These are phyloP conservation scores for Jaapia argillacea DNA, from an alignment of 768 basidiomycete species.

Conservation along the genomic window DNA sequence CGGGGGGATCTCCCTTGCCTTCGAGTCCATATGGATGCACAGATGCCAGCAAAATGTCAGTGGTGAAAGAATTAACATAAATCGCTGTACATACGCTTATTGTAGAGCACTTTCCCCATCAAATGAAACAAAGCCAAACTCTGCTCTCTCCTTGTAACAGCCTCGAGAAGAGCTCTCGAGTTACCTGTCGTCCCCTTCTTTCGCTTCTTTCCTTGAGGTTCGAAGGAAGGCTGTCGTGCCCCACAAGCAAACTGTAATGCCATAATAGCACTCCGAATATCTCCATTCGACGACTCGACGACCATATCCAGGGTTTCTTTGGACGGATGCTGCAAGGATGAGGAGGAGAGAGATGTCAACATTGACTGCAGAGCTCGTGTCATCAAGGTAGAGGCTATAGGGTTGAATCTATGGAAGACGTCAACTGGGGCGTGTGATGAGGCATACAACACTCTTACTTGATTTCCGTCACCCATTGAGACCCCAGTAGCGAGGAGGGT, in stretches of 20 bases:
- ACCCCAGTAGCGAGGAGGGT: constrained; percentile 55
- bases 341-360: constrained; percentile 36
- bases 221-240: constrained; percentile 24
- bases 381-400: constrained; percentile 82
- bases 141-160: constrained; percentile 76
- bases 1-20: constrained; percentile 72
- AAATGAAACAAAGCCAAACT: constrained; percentile 85
- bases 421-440: constrained; percentile 1
- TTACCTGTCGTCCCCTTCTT: constrained; percentile 8
- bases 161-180: constrained; percentile 44
- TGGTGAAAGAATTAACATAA: too few species aligned
- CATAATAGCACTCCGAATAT: constrained; percentile 91
- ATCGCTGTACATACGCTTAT: constrained; percentile 87
- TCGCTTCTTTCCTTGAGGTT: constrained; percentile 23
- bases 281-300: constrained; percentile 76
- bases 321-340: constrained; percentile 27
- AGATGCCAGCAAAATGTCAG: neutral
- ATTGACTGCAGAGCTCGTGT: constrained; percentile 65
- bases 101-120: constrained; percentile 89
- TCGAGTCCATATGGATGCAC: constrained; percentile 5
- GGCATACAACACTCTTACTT: constrained; percentile 36
- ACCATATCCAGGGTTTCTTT: constrained; percentile 68
- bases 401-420: constrained; percentile 61
- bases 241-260: constrained; percentile 80
- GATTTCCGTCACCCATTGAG: constrained; percentile 73